These are phyloP conservation scores for Discostella stelligera DNA, from an alignment of 352 stramenopile genomes.

Conservation along the genomic window DNA sequence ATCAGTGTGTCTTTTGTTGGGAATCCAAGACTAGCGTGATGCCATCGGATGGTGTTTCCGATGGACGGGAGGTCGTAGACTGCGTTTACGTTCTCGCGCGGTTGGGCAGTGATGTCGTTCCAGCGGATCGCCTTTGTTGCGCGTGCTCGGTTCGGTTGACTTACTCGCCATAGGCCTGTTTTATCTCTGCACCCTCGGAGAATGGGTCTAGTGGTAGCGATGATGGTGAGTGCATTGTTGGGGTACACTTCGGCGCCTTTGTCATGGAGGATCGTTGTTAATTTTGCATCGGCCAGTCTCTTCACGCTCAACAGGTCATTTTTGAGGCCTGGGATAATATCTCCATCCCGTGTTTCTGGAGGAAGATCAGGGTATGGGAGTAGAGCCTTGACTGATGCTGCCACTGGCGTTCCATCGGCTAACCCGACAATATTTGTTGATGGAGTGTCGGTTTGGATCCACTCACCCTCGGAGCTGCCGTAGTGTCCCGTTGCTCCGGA, in stretches of 20 bases:
- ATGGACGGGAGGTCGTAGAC: neutral
- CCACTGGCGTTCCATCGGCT: neutral
- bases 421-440: neutral
- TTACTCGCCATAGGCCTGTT: neutral
- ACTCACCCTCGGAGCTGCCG: neutral
- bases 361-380: too few species aligned
- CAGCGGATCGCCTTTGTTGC: neutral
- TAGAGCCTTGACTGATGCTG: too few species aligned
- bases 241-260: too few species aligned
- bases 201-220: neutral
- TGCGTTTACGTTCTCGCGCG: neutral
- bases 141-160: neutral
- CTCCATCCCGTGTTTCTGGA: too few species aligned
- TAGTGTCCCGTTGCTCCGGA: neutral
- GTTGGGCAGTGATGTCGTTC: neutral
- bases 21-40: neutral
- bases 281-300: neutral
- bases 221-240: constrained; percentile 1
- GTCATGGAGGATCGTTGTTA: neutral
- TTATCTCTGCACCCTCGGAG: constrained; percentile 2
- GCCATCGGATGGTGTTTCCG: neutral
- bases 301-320: neutral
- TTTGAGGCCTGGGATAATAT: too few species aligned
- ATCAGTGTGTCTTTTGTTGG: constrained; percentile 15
- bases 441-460: neutral